Evolutionary conservation across 2,329 filamentous ascomycete genomes (phyloP).

Genomic region (Leptographium wingfieldii): DNA sequence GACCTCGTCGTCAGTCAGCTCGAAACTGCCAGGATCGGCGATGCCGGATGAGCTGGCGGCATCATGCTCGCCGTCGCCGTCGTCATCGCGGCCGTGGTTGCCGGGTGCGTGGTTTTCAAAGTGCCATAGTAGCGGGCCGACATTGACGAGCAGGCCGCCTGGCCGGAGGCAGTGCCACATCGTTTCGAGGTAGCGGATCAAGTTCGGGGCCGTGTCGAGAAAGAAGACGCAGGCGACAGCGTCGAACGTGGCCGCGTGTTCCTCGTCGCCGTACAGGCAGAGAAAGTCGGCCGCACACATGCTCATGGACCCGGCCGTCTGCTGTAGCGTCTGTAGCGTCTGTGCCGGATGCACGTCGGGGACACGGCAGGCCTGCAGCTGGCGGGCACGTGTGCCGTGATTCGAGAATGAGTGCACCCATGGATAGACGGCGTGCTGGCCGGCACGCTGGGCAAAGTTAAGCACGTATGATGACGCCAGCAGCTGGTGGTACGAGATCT

Average conservation of each 20-base stretch:
- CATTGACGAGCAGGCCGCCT: conserved; percentile 75
- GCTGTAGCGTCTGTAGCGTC: conserved; percentile 27
- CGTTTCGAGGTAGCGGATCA: conserved; percentile 80
- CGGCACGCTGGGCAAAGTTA: conserved; percentile 48
- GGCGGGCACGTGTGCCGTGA: conserved; percentile 58
- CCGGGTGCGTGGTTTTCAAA: conserved; percentile 65
- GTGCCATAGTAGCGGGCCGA: conserved; percentile 90
- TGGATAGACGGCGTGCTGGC: conserved; percentile 64
- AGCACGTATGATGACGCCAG: conserved; percentile 69
- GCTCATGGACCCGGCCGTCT: conserved; percentile 51
- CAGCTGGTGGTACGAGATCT: conserved; percentile 96
- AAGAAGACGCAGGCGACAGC: conserved; percentile 89
- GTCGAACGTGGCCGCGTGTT: conserved; percentile 54
- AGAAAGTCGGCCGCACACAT: conserved; percentile 94
- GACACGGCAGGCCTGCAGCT: conserved; percentile 59
- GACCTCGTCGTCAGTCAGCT: conserved; percentile 83
- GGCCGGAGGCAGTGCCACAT: conserved; percentile 64
- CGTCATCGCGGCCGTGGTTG: conserved; percentile 38
- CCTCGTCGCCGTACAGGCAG: conserved; percentile 60
- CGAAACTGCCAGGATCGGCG: conserved; percentile 78
- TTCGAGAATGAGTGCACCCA: conserved; percentile 88
- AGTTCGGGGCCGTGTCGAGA: conserved; percentile 89
- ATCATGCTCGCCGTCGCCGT: conserved; percentile 37
- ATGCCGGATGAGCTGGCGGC: conserved; percentile 50
- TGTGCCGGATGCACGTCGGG: conserved; percentile 68